Conservation (phyloP, 805 yeast species). For the Ogataea kodamae region DNA sequence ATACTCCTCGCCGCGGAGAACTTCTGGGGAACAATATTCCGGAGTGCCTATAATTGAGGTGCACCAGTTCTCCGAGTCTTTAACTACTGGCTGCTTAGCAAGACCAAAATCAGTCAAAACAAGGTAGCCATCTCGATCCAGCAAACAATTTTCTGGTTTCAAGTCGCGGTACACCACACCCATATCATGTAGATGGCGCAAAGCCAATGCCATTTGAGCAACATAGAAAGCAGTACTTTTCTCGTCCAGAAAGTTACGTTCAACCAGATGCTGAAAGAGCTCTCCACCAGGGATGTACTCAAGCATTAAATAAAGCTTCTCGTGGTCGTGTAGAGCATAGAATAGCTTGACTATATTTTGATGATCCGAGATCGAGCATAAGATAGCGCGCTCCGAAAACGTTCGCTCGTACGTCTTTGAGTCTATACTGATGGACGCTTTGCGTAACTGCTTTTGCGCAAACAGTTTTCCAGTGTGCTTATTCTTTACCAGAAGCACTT, state of each 20-base stretch:
- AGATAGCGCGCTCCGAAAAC: slow-evolving; percentile 67
- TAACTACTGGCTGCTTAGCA: slow-evolving; percentile 41
- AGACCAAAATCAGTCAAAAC: slow-evolving; percentile 85
- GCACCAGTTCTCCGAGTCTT: slow-evolving; percentile 39
- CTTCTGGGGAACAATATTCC: slow-evolving; percentile 87
- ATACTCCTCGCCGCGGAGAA: slow-evolving; percentile 70
- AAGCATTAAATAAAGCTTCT: slow-evolving; percentile 66
- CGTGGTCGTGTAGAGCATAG: slow-evolving; percentile 77
- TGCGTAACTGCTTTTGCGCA: slow-evolving; percentile 82
- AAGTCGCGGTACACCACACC: slow-evolving; percentile 86
- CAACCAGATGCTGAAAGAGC: slow-evolving; percentile 58
- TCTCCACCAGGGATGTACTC: slow-evolving; percentile 94
- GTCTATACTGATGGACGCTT: slow-evolving; percentile 65
- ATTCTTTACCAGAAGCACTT: slow-evolving; percentile 71
- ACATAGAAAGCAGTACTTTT: slow-evolving; percentile 66
- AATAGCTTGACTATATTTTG: slow-evolving; percentile 79
- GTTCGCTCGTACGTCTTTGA: slow-evolving; percentile 62
- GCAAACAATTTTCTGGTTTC: slow-evolving; percentile 84
- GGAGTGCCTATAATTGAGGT: slow-evolving; percentile 71
- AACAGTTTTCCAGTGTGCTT: slow-evolving; percentile 54
- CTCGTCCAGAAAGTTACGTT: slow-evolving; percentile 45
- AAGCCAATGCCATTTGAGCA: slow-evolving; percentile 77
- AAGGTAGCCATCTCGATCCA: slow-evolving; percentile 71
- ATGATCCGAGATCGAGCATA: slow-evolving; percentile 61
- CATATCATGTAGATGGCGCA: slow-evolving; percentile 65